These are phyloP conservation scores for Penicillium nucicola DNA, from an alignment of 495 filamentous ascomycete genomes.

Conservation along the genomic window DNA sequence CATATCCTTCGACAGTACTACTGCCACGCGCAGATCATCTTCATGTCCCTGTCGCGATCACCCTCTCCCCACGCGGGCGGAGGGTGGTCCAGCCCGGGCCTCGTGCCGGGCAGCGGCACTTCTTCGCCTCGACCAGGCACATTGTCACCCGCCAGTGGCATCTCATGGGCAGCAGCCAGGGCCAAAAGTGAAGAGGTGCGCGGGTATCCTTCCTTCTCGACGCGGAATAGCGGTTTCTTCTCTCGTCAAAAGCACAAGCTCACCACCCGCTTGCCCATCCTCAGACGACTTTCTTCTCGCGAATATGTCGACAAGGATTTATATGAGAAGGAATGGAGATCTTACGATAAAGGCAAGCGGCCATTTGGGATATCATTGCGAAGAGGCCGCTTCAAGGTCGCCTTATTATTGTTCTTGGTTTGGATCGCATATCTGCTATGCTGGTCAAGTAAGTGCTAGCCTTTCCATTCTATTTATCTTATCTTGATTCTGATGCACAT, in stretches of 20 bases:
- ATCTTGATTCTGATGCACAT: background rate
- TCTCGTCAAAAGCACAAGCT: constrained; percentile 71
- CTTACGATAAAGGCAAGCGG: constrained; percentile 19
- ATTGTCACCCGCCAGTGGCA: constrained; percentile 35
- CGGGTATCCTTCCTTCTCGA: constrained; percentile 78
- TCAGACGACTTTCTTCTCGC: constrained; percentile 38
- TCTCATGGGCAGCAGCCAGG: constrained; percentile 78
- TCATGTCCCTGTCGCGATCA: constrained; percentile 82
- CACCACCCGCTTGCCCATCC: constrained; percentile 71
- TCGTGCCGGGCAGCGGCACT: constrained; percentile 66
- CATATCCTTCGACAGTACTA: background rate
- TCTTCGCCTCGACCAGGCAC: constrained; percentile 58
- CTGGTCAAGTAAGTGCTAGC: constrained; percentile 41
- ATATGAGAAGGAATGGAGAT: constrained; percentile 45
- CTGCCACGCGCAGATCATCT: constrained; percentile 9
- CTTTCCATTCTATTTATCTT: constrained; percentile 28
- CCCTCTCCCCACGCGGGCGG: constrained; percentile 77
- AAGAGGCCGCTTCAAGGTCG: constrained; percentile 56
- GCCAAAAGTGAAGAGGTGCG: constrained; percentile 73
- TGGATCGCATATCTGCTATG: constrained; percentile 62
- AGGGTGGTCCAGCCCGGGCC: constrained; percentile 83
- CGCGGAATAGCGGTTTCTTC: constrained; percentile 78
- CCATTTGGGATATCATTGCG: constrained; percentile 41
- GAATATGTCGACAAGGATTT: constrained; percentile 78
- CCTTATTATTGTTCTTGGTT: constrained; percentile 58